These are phyloP conservation scores for Metschnikowia lachancei DNA, from an alignment of 805 yeast species.

Conservation along the genomic window DNA sequence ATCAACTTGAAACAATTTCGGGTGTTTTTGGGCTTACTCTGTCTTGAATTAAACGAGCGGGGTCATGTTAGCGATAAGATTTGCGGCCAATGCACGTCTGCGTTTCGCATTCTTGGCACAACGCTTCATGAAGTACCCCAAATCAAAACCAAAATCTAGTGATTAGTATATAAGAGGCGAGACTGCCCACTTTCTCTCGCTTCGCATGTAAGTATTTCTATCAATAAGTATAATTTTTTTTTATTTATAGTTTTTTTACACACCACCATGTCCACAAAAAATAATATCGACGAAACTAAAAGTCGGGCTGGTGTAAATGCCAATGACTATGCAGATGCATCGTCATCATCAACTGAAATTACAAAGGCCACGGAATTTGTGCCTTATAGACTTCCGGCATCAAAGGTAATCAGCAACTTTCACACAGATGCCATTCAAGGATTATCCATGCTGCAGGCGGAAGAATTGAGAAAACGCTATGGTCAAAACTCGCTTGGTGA, in stretches of 20 bases:
- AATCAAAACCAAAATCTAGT: background rate
- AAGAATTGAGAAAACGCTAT: conserved; percentile 26
- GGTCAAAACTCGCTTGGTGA: conserved; percentile 66
- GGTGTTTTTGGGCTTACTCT: no score
- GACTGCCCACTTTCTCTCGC: background rate
- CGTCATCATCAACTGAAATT: conserved; percentile 13
- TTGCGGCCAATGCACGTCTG: conserved; percentile 3
- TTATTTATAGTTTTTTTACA: background rate
- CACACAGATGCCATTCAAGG: conserved; percentile 50
- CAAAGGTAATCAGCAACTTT: conserved; percentile 37
- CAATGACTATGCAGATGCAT: conserved; percentile 9
- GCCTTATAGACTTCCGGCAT: conserved; percentile 34
- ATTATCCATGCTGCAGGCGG: conserved; percentile 29
- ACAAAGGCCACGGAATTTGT: conserved; percentile 12
- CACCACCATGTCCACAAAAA: conserved; percentile 3
- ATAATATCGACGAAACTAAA: background rate
- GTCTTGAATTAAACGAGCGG: background rate
- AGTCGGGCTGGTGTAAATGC: conserved; percentile 3
- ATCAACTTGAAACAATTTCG: no score
- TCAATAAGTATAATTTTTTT: background rate
- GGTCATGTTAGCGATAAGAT: conserved; percentile 3
- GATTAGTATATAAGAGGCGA: conserved; percentile 5
- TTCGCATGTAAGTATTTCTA: conserved; percentile 1
- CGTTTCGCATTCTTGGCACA: conserved; percentile 17
- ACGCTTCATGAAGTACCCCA: conserved; percentile 12